Conservation (phyloP, 2,329 filamentous ascomycete genomes). For the Oidium heveae region DNA sequence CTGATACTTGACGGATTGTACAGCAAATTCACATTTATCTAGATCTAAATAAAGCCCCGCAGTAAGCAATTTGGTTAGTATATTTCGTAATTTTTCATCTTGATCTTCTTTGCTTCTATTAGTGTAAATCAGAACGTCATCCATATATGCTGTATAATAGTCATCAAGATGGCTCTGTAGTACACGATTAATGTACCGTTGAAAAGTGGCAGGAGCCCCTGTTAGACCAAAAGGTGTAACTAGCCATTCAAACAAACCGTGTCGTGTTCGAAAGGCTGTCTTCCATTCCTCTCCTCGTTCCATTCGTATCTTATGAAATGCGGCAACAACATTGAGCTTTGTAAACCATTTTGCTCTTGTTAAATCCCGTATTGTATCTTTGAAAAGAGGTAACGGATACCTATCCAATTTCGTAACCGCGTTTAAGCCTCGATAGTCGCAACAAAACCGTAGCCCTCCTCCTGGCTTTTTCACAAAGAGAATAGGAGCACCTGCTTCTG, state of each 20-base stretch:
- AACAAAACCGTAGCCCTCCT: not conserved
- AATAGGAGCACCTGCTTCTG: not conserved
- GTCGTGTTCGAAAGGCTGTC: not conserved
- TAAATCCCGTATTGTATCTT: too few relatives aligned
- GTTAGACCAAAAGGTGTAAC: not conserved
- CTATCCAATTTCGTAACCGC: not conserved
- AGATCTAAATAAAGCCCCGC: conserved; percentile 1
- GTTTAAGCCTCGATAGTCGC: not conserved
- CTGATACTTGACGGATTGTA: not conserved
- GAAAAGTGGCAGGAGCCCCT: not conserved
- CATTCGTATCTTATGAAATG: not conserved
- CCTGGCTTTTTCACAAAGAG: too few relatives aligned
- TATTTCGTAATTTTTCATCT: conserved; percentile 1
- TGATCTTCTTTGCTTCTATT: not conserved
- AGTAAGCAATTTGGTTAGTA: not conserved
- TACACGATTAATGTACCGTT: not conserved
- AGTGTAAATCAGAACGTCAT: not conserved
- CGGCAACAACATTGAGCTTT: not conserved
- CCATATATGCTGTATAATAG: too few relatives aligned
- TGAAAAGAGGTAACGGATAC: too few relatives aligned
- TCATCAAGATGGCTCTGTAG: not conserved
- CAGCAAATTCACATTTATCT: conserved; percentile 1
- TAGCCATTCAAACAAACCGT: not conserved
- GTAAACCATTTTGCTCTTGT: too few relatives aligned
- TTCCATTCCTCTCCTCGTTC: not conserved